Evolutionary conservation across 225 moss, liverwort and hornwort genomes (phyloP), one percentile per base, ranked within the genome.

Genomic region (Lunularia cruciata): DNA sequence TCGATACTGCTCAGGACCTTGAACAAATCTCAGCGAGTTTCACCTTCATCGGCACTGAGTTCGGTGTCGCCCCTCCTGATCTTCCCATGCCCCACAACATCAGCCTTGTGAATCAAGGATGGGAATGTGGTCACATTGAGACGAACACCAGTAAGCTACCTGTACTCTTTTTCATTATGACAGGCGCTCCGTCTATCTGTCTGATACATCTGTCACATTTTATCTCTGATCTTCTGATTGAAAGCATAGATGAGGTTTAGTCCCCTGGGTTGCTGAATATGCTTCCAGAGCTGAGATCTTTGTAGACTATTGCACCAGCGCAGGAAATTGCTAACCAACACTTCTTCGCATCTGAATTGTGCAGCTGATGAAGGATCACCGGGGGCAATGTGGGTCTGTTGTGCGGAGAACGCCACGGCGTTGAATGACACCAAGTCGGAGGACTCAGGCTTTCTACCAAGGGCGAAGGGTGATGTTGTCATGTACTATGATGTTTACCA

Each of bases 401-500:
- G 84, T 63, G 33, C 47, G 20, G 81, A 85, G 76, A 83, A 83
- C 59, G 5, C 2, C 26, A 78, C 78, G 20, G 68, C 18, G 26
- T 72, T 83, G 49, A 72, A 78, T 27, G 45, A 26, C 49, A 39
- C 68, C 6, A 32, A 19, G 4, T 28, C 14, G 33, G 12, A 22
- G 20, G 60, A 49, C 34, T 16, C 77, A 8, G 39, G 33, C 36
- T 78, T 61, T 45, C 37, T 34, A 7, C 55, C 60, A 13, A 69
- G 78, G 69, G 25, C 62, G 33, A 18, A 33, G 0, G 81, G 84
- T 30, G 78, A 85, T 27, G 36, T 85, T 10, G 73, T 61, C 13
- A 76, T 85, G 65, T 76, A 54, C 10, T 85, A 81, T 22, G 84
- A 85, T 55, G 40, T 85, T 2, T 54, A 63, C 72, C 7, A 47